These are phyloP conservation scores for Primulina tabacum DNA, from an alignment of 257 asterid genomes.

Conservation along the genomic window DNA sequence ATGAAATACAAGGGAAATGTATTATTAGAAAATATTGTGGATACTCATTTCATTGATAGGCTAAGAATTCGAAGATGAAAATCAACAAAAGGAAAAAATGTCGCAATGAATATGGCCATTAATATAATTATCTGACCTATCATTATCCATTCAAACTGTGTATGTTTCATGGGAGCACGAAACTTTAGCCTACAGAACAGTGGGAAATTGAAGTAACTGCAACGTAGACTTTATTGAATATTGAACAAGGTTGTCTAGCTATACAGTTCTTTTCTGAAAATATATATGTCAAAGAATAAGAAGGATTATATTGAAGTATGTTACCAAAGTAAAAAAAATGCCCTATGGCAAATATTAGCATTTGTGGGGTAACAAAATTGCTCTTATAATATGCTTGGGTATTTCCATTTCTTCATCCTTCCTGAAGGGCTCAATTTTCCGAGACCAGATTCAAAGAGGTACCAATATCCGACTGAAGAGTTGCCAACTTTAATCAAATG, in stretches of 20 bases:
- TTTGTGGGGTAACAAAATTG: conserved; percentile 25
- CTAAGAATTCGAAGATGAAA: background rate
- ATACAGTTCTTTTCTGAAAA: conserved; percentile 26
- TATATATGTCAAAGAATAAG: conserved; percentile 18
- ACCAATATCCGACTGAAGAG: conserved; percentile 15
- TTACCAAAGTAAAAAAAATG: conserved; percentile 22
- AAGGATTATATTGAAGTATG: conserved; percentile 22
- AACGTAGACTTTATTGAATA: background rate
- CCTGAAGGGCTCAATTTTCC: conserved; percentile 16
- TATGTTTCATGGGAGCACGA: background rate
- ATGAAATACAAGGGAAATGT: background rate
- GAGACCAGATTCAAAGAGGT: conserved; percentile 24
- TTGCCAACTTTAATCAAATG: conserved; percentile 25
- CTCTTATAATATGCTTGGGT: conserved; percentile 24
- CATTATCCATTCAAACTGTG: background rate
- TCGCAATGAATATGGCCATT: background rate
- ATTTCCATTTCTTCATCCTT: conserved; percentile 14
- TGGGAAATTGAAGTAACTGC: conserved; percentile 2
- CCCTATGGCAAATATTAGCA: too few species aligned
- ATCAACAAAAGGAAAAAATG: background rate
- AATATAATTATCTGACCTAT: background rate
- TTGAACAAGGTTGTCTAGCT: conserved; percentile 22
- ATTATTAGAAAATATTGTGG: background rate
- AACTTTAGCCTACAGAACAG: background rate
- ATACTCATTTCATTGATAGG: background rate